Evolutionary conservation across 192 early-diverging fungal genomes (phyloP).

Genomic region (Backusella liffmaniae): DNA sequence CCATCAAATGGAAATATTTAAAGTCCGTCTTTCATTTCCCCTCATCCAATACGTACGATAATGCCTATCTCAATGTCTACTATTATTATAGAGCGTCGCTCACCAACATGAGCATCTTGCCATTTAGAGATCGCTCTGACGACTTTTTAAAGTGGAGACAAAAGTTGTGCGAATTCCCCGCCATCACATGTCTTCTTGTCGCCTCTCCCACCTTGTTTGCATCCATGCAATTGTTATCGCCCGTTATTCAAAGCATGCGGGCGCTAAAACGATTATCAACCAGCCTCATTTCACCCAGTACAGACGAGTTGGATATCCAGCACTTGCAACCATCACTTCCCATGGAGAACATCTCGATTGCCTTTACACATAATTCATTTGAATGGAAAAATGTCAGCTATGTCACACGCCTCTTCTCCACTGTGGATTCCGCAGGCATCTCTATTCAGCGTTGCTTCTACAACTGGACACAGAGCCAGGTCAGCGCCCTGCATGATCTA

Average conservation of each 20-base stretch:
- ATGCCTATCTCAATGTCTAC: neutral
- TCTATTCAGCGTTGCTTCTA: neutral
- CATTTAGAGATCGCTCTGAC: neutral
- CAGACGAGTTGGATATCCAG: neutral
- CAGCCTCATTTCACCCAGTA: neutral
- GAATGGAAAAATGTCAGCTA: slow-evolving; percentile 2
- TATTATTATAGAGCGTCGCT: neutral
- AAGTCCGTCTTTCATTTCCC: neutral
- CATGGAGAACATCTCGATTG: neutral
- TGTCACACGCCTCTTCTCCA: neutral
- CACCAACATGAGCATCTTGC: slow-evolving; percentile 1
- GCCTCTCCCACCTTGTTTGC: neutral
- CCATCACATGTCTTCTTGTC: neutral
- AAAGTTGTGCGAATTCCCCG: neutral
- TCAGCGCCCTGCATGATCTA: neutral
- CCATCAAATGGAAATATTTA: neutral
- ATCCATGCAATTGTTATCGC: neutral
- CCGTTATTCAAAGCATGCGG: neutral
- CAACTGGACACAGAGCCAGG: neutral
- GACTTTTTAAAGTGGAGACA: slow-evolving; percentile 5
- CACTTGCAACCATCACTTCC: neutral
- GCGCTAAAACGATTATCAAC: neutral
- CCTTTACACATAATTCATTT: neutral
- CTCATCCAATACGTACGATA: neutral
- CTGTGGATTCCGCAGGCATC: neutral